Base-by-base conservation (phyloP, 2,329 filamentous ascomycete genomes). In the Rhinocladiella similis region DNA sequence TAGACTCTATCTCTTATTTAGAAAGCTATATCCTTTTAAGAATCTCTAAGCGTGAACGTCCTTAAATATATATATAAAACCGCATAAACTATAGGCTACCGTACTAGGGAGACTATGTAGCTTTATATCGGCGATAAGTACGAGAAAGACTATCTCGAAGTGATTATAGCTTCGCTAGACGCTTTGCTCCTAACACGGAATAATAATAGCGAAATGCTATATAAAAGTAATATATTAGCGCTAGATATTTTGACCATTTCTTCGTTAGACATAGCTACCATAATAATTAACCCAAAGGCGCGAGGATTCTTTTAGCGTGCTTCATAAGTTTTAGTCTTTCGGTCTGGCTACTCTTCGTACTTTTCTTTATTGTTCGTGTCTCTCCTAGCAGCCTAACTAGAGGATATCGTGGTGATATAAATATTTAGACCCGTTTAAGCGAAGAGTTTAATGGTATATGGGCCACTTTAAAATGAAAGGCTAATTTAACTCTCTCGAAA, bases 61-160 rank as follows among this genome's bases (percentile, higher is more conserved):
- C 18, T 36, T 35, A 25, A 47, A 20, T 39, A 56, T 27, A n/a
- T 33, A 3, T 14, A 50, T 3, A 27, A 45, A 6, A 52, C 14
- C 14, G 22, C 49, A 38, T 41, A 45, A 39, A 42, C 27, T 18
- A 7, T 29, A 5, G 29, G n/a, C 19, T 49, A 25, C 33, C 27
- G 46, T 45, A 39, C 25, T 29, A 33, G 50, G 9, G 54, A 60
- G 25, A 36, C 46, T 12, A 50, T 47, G 25, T 62, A 56, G 48
- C 65, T 77, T 1, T 76, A 78, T 66, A 69, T 77, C n/a, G 76
- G 76, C 1, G 76, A 78, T 59, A 73, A 78, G 35, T 70, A 68
- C 51, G 56, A 63, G 10, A 75, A 76, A 57, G 76, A 78, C 56
- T 76, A 72, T 51, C 20, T 59, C 20, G 75, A 69, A 43, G 74